Base-by-base conservation (phyloP, 2,329 filamentous ascomycete genomes). In the Ophidiomyces ophidiicola region DNA sequence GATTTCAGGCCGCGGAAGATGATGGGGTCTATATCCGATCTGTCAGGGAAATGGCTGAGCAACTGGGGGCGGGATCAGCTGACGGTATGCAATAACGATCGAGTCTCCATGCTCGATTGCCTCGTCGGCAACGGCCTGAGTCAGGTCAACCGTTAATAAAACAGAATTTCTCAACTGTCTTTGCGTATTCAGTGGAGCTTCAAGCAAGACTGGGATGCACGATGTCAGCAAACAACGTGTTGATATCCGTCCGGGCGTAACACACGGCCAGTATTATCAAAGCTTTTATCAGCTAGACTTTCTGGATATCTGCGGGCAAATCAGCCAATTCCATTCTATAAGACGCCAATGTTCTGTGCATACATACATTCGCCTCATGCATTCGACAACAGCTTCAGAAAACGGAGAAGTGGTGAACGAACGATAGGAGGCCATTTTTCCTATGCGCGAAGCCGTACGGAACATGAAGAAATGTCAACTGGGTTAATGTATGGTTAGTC, bases 231-330 rank as follows among this genome's bases (percentile, higher is more conserved):
- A 11, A 11, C 24, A 26, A 7, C 7, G 24, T 26, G 11, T 26
- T 26, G 11, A 26, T 11, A 26, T 11, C 7, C 7, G 7, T 8
- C 7, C 11, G 24, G n/a, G n/a, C n/a, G n/a, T n/a, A n/a, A n/a
- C n/a, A n/a, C n/a, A n/a, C 59, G 39, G n/a, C 90, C 90, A n/a
- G 92, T 94, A 55, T 98, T 98, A 59, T 98, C 90, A 72, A 87
- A 98, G 48, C 81, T 78, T 50, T 79, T 80, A 56, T 96, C 90
- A 6, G 90, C 90, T 29, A 94, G 69, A 44, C 77, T 76, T 56
- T 92, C 84, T 0, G 90, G 90, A 57, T 94, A 98, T 44, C 86
- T 90, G 39, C 26, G 37, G 28, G 32, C 50, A 44, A 14, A 26
- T 31, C 36, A 45, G 26, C 17, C 41, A 32, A 20, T 21, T 15